Base-by-base conservation (phyloP, 2,329 filamentous ascomycete genomes). In the Huntiella moniliformis region DNA sequence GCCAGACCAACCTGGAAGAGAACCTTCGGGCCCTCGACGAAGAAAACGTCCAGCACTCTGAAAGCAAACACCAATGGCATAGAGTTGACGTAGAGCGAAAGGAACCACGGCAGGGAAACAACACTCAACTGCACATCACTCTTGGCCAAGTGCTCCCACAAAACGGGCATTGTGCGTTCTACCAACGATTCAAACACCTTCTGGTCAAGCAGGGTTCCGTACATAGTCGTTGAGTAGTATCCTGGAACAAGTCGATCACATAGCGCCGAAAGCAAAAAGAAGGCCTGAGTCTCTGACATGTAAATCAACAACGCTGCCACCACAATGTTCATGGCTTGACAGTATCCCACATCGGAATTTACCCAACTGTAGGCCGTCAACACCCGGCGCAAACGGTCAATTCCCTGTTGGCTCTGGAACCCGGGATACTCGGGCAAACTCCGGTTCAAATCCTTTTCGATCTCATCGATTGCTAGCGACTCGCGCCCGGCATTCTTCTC, bases 251-350 rank as follows among this genome's bases (percentile, higher is more conserved):
- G 69, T 40, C 88, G 79, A 59, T 96, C 88, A 65, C 91, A 98
- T 12, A 98, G 70, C 1, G 88, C 73, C 1, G 86, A 93, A 38
- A 98, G 73, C 5, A 95, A 69, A 61, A 91, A 98, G 63, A 96
- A 98, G 1, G 91, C 91, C 63, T 98, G 91, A 0, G 81, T 63
- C 62, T 98, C 91, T 6, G 87, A 96, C 77, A 93, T 93, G 67
- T 96, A 96, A 68, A 98, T 98, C 54, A 98, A 71, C 48, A 98
- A 67, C n/a, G 91, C 91, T 13, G 91, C 91, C 46, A 95, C 88
- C 32, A 98, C 91, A 54, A 98, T 98, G 61, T 98, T 98, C 91
- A 98, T 98, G 51, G 91, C 91, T 63, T 98, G 91, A 61, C 91
- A 98, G 62, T 98, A 98, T 53, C 91, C 91, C 46, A 98, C 87